phyloP scores from a whole-genome alignment of 176 grass and related monocot genomes.

The Hyparrhenia diplandra region DNA sequence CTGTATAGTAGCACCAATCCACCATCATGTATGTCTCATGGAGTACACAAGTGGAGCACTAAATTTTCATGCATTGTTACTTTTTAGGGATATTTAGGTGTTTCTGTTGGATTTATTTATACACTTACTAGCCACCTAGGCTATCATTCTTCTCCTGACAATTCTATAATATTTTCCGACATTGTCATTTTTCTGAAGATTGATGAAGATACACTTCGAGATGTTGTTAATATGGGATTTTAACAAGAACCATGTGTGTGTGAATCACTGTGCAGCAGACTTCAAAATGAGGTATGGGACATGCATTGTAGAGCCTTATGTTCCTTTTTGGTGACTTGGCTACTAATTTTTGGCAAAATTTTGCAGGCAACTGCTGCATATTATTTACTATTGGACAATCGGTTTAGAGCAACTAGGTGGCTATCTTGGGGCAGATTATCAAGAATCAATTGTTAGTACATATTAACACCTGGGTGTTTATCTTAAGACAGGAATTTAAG shows the following conservation, averaged over 20 bases:
- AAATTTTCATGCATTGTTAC: constrained; percentile 9
- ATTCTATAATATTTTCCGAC: constrained; percentile 22
- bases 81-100: neutral
- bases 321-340: constrained; percentile 9
- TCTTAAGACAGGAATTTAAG: constrained; percentile 28
- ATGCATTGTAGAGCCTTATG: neutral
- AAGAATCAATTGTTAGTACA: constrained; percentile 67
- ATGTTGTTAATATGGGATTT: constrained; percentile 81
- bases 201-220: constrained; percentile 85
- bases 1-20: neutral
- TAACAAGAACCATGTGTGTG: constrained; percentile 70
- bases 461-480: neutral
- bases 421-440: constrained; percentile 82
- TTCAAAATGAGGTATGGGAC: constrained; percentile 80
- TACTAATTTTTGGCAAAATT: constrained; percentile 35
- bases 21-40: neutral
- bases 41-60: neutral
- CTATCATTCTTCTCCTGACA: neutral
- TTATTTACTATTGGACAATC: constrained; percentile 93
- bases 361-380: constrained; percentile 91
- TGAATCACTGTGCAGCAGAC: constrained; percentile 74
- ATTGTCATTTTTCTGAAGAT: constrained; percentile 56
- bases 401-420: constrained; percentile 78
- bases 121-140: neutral
- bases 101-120: neutral